A percentile compares a stretch with the other conserved stretches of the same genome.
Conservation (phyloP, 441 rosid genomes). For the Croton laevigatus region DNA sequence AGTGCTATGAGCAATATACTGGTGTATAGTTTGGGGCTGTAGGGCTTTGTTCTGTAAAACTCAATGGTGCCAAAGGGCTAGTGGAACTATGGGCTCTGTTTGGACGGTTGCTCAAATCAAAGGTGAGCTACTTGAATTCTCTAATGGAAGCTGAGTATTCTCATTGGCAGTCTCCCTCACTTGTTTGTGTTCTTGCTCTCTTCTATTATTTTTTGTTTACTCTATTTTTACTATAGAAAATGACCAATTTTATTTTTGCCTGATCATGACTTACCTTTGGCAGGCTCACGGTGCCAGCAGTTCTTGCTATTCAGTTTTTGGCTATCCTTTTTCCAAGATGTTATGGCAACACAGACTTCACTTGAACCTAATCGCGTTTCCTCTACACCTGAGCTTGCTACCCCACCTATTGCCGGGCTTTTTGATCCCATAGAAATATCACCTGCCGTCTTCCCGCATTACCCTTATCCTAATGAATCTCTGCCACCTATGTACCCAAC, state of each 20-base stretch:
- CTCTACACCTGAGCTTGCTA: slow-evolving; percentile 54
- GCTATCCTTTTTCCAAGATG: slow-evolving; percentile 68
- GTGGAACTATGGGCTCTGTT: slow-evolving; percentile 48
- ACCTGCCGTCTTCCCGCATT: slow-evolving; percentile 70
- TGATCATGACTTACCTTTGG: slow-evolving; percentile 29
- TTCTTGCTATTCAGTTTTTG: slow-evolving; percentile 59
- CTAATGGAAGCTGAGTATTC: slow-evolving; percentile 6
- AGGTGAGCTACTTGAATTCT: slow-evolving; percentile 34
- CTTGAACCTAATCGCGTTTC: slow-evolving; percentile 46
- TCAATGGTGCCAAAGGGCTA: slow-evolving; percentile 52
- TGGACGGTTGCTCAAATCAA: slow-evolving; percentile 37
- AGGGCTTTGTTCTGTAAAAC: slow-evolving; percentile 32
- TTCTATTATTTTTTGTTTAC: background rate
- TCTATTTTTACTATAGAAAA: background rate
- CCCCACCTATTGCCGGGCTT: slow-evolving; percentile 63
- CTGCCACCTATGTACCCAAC: slow-evolving; percentile 82
- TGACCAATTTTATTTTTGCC: slow-evolving; percentile 19
- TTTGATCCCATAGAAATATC: slow-evolving; percentile 92
- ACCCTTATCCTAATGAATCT: slow-evolving; percentile 54
- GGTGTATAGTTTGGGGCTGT: slow-evolving; percentile 27
- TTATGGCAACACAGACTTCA: slow-evolving; percentile 36
- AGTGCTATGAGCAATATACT: slow-evolving; percentile 23
- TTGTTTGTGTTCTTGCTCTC: background rate
- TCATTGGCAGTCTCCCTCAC: background rate
- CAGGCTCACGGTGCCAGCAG: slow-evolving; percentile 58